These are phyloP conservation scores for Lipomyces yarrowii DNA, from an alignment of 1,139 yeast species.

Conservation along the genomic window DNA sequence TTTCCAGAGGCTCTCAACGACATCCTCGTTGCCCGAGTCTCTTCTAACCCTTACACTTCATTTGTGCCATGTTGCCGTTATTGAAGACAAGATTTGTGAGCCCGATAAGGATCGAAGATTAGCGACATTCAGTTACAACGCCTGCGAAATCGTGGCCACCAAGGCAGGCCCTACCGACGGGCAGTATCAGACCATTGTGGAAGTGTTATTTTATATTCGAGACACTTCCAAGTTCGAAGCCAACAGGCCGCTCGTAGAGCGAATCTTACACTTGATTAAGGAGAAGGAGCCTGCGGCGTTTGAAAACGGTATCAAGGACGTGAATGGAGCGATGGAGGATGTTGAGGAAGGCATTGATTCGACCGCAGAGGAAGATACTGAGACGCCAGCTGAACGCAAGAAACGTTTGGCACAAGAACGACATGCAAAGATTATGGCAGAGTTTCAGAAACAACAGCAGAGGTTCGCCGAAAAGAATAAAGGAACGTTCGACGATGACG, in stretches of 20 bases:
- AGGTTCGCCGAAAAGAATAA: conserved; percentile 50
- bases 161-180: conserved; percentile 18
- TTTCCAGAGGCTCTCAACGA: conserved; percentile 18
- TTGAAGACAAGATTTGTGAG: conserved; percentile 14
- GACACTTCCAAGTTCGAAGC: conserved; percentile 39
- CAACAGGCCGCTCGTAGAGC: conserved; percentile 56
- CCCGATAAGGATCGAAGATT: conserved; percentile 13
- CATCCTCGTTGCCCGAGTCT: conserved; percentile 28
- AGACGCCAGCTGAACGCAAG: conserved; percentile 59
- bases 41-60: conserved; percentile 22
- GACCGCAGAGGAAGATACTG: conserved; percentile 35
- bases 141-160: conserved; percentile 16
- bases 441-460: conserved; percentile 75
- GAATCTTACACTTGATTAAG: conserved; percentile 33
- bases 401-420: conserved; percentile 72
- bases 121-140: conserved; percentile 23
- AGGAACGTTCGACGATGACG: conserved; percentile 36
- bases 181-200: conserved; percentile 17
- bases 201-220: conserved; percentile 12
- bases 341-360: conserved; percentile 13
- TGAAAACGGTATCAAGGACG: conserved; percentile 11
- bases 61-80: conserved; percentile 29
- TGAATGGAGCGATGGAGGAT: conserved; percentile 22
- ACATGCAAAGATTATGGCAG: conserved; percentile 72
- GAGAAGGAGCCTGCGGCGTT: conserved; percentile 29